These are phyloP conservation scores for Trypanosoma grayi DNA, from an alignment of 208 protist genomes.

Conservation along the genomic window DNA sequence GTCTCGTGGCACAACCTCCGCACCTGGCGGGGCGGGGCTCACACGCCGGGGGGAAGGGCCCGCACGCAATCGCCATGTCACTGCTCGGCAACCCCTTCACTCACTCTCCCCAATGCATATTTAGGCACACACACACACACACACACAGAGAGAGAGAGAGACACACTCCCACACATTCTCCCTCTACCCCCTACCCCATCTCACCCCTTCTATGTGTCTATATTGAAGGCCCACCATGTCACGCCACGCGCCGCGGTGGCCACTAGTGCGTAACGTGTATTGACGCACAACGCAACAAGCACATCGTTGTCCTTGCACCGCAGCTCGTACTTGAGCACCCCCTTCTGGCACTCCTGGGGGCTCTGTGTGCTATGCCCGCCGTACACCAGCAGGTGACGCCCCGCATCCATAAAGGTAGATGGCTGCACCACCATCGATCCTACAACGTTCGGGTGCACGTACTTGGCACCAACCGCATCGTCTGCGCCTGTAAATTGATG, in stretches of 20 bases:
- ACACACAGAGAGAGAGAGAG: not conserved
- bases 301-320: conserved; percentile 79
- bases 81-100: no score
- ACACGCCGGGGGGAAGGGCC: no score
- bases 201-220: conserved; percentile 9
- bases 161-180: not conserved
- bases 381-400: conserved; percentile 79
- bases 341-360: conserved; percentile 15
- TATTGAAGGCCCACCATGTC: conserved; percentile 82
- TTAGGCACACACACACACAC: not conserved
- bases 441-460: conserved; percentile 38
- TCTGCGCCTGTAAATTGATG: conserved; percentile 57
- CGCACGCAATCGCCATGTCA: no score
- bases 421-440: conserved; percentile 53
- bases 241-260: conserved; percentile 65
- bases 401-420: conserved; percentile 53
- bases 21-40: no score
- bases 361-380: conserved; percentile 4
- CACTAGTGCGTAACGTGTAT: conserved; percentile 56
- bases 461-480: conserved; percentile 65
- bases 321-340: conserved; percentile 54
- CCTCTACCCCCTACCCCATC: not conserved
- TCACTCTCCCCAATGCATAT: no score
- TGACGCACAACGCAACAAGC: conserved; percentile 61
- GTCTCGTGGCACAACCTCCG: no score